Base-by-base conservation (phyloP, 225 moss, liverwort and hornwort genomes). In the Physcomitrellopsis africana region DNA sequence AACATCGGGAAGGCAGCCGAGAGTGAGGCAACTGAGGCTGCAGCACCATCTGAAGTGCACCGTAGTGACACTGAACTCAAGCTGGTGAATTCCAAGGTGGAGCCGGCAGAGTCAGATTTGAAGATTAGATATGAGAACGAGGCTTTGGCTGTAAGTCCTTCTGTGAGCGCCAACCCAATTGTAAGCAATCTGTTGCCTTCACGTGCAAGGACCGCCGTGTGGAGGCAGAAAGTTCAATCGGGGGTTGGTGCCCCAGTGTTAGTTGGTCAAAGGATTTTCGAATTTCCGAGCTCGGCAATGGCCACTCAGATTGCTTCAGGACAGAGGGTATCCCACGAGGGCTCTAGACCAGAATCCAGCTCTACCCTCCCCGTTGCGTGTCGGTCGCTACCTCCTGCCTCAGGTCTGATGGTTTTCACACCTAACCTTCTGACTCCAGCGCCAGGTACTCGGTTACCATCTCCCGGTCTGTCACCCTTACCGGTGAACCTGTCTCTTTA, bases 161-260 rank as follows among this genome's bases (percentile, higher is more conserved):
- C 76, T 19, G 32, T 42, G 58, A 81, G 56, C 76, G 48, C 32
- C 5, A 57, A 70, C 76, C 82, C 79, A 54, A 52, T 76, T 45
- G 63, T 74, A 16, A 73, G 78, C 73, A 81, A 42, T 49, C 51
- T 64, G 20, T 24, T 72, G 49, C 63, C 82, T 54, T 71, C 87
- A 9, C 82, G 79, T 48, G 84, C 68, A 57, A 80, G 82, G 66
- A 87, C 84, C 29, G 87, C 86, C 18, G 86, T 83, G 1, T 81
- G 87, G 87, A 84, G 87, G 70, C 84, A 87, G 26, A 84, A 81
- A 79, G 77, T 87, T 44, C 84, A 84, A 74, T 81, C 79, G 49
- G 84, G 87, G 37, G 77, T 57, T 27, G 77, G 84, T 52, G 79
- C 84, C 47, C 76, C 76, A 67, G 79, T 87, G 37, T 43, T 77